A percentile compares a stretch with the other conserved stretches of the same genome.
These are phyloP conservation scores for Xylariaceae sp. DNA, from an alignment of 2,329 filamentous ascomycete genomes.

Conservation along the genomic window DNA sequence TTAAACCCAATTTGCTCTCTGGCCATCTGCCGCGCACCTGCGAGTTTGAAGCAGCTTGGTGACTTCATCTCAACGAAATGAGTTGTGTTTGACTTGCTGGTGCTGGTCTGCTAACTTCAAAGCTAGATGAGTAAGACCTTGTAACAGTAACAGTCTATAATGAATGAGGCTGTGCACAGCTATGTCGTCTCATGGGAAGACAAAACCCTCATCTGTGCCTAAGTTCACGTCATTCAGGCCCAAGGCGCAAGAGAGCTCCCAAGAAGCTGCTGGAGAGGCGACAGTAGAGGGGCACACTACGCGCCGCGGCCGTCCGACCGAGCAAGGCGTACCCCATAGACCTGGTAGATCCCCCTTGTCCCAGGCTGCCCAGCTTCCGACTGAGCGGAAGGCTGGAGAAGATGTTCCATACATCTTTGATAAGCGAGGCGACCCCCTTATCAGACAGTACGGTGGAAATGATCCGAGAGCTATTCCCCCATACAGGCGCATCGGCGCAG, in stretches of 20 bases:
- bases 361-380: constrained; percentile 11
- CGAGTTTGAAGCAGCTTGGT: too few relatives aligned
- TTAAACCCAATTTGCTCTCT: too few relatives aligned
- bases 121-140: too few relatives aligned
- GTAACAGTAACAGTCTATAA: too few relatives aligned
- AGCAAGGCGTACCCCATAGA: constrained; percentile 8
- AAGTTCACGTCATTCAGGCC: constrained; percentile 69
- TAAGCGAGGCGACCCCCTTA: constrained; percentile 68
- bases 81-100: too few relatives aligned
- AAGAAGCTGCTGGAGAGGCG: constrained; percentile 9
- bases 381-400: constrained; percentile 6
- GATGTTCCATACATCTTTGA: constrained; percentile 57
- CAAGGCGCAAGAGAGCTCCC: constrained; percentile 1
- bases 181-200: constrained; percentile 23
- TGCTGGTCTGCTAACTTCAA: too few relatives aligned
- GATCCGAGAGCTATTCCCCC: constrained; percentile 66
- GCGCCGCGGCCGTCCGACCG: constrained; percentile 2
- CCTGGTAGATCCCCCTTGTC: constrained; percentile 2
- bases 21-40: too few relatives aligned
- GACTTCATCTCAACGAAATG: too few relatives aligned
- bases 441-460: constrained; percentile 66
- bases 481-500: constrained; percentile 65
- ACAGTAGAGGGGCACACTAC: background rate
- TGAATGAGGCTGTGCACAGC: constrained; percentile 1
- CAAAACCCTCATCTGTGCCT: constrained; percentile 42